phyloP scores from a whole-genome alignment of 2,329 filamentous ascomycete genomes.

The Pestalotiopsis sp. region DNA sequence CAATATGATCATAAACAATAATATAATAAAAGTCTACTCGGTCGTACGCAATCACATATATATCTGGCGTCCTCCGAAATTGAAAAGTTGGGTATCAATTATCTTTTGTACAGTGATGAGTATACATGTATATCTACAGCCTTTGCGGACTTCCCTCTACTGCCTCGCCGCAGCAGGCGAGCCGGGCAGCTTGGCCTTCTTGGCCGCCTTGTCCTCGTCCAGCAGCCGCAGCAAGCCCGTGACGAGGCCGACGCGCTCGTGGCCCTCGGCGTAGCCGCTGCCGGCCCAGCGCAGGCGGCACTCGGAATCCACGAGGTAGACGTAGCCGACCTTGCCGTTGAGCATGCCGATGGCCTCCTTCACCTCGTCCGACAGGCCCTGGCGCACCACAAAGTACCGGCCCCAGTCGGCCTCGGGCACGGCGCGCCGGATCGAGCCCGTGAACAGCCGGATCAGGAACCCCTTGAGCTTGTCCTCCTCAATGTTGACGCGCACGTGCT shows the following conservation, averaged over 20 bases:
- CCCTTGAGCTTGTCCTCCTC: slow-evolving; percentile 78
- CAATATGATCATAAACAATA: too few relatives aligned
- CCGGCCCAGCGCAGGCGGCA: slow-evolving; percentile 95
- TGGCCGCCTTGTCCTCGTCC: slow-evolving; percentile 50
- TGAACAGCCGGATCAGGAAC: slow-evolving; percentile 60
- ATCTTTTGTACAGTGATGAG: neutral
- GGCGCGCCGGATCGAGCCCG: slow-evolving; percentile 52
- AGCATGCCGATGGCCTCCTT: slow-evolving; percentile 69
- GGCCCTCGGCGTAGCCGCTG: slow-evolving; percentile 68
- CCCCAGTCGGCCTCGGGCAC: slow-evolving; percentile 57
- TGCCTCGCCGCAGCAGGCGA: neutral
- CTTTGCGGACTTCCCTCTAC: neutral
- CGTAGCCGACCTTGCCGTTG: slow-evolving; percentile 92
- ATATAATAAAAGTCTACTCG: too few relatives aligned
- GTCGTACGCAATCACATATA: too few relatives aligned
- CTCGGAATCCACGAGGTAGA: slow-evolving; percentile 84
- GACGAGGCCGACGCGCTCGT: slow-evolving; percentile 69
- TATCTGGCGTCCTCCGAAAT: too few relatives aligned
- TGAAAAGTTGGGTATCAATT: neutral
- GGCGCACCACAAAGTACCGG: slow-evolving; percentile 64
- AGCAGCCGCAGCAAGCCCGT: slow-evolving; percentile 67
- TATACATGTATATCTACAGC: neutral
- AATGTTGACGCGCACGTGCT: slow-evolving; percentile 85
- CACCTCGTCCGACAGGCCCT: slow-evolving; percentile 62
- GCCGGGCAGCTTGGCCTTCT: neutral